phyloP scores from a whole-genome alignment of 768 basidiomycete genomes.

The Mycena pura region DNA sequence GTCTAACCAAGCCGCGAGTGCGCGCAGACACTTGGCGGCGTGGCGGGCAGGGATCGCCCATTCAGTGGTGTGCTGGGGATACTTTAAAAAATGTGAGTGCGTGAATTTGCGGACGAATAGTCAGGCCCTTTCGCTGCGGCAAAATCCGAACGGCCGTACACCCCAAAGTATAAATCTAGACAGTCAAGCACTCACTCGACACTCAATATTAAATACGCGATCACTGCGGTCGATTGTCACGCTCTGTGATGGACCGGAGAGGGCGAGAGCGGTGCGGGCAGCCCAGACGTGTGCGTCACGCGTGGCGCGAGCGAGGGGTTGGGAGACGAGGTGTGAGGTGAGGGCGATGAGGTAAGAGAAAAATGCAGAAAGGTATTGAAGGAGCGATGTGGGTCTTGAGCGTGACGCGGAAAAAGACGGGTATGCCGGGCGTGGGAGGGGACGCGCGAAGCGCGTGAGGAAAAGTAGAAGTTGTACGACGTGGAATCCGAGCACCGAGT shows the following conservation, averaged over 20 bases:
- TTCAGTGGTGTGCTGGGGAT: constrained; percentile 93
- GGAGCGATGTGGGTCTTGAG: background rate
- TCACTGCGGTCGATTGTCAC: constrained; percentile 79
- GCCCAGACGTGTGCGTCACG: constrained; percentile 57
- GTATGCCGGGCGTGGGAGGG: background rate
- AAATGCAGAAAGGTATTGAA: background rate
- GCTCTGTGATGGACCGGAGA: constrained; percentile 50
- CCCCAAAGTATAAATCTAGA: too few relatives aligned
- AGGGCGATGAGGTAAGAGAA: background rate
- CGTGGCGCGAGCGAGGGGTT: background rate
- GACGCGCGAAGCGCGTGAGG: constrained; percentile 54
- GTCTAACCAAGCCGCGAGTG: constrained; percentile 75
- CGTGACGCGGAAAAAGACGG: background rate
- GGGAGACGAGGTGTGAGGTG: background rate
- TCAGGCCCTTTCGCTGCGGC: too few relatives aligned
- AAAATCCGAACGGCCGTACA: too few relatives aligned
- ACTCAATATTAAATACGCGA: constrained; percentile 92
- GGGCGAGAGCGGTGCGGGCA: constrained; percentile 72
- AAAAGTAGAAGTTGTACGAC: constrained; percentile 86
- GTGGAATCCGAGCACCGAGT: constrained; percentile 79
- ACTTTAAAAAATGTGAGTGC: constrained; percentile 50
- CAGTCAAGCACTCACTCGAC: constrained; percentile 64
- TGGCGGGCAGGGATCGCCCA: constrained; percentile 86
- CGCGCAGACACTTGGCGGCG: constrained; percentile 70
- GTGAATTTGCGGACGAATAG: too few relatives aligned